Conservation (phyloP, 2,329 filamentous ascomycete genomes). For the Cucurbitaria berberidis region DNA sequence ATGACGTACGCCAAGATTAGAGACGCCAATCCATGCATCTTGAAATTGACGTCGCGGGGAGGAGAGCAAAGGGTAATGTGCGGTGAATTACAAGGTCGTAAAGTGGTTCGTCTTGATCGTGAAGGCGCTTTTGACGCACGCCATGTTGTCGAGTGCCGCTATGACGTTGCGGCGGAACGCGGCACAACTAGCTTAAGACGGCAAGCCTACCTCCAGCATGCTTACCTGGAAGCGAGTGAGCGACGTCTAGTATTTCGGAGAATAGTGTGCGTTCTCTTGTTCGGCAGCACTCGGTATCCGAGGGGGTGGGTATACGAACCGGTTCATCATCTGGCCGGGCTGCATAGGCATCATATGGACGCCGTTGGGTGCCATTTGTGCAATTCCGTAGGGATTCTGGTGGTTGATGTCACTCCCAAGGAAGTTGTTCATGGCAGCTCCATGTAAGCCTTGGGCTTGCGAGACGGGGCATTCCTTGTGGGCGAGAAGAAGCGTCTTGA, state of each 20-base stretch:
- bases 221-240: slow-evolving; percentile 43
- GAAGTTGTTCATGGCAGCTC: slow-evolving; percentile 58
- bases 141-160: slow-evolving; percentile 9
- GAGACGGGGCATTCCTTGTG: slow-evolving; percentile 97
- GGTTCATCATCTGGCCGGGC: slow-evolving; percentile 47
- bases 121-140: slow-evolving; percentile 9
- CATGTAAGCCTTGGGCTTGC: slow-evolving; percentile 76
- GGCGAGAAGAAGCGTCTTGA: slow-evolving; percentile 89
- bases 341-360: slow-evolving; percentile 52
- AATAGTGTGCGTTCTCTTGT: slow-evolving; percentile 37
- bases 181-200: slow-evolving; percentile 11
- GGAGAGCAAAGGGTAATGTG: slow-evolving; percentile 30
- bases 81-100: slow-evolving; percentile 40
- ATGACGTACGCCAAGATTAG: slow-evolving; percentile 38
- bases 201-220: slow-evolving; percentile 23
- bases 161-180: slow-evolving; percentile 13
- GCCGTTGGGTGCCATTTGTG: slow-evolving; percentile 50
- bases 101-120: slow-evolving; percentile 14
- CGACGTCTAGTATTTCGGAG: slow-evolving; percentile 29
- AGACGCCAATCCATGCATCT: slow-evolving; percentile 37
- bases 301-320: slow-evolving; percentile 43
- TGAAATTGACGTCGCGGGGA: slow-evolving; percentile 24
- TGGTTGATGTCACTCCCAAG: slow-evolving; percentile 54
- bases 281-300: slow-evolving; percentile 29
- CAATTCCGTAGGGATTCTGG: slow-evolving; percentile 58